phyloP scores from a whole-genome alignment of 2,329 filamentous ascomycete species.

The Trichoderma koningiopsis region DNA sequence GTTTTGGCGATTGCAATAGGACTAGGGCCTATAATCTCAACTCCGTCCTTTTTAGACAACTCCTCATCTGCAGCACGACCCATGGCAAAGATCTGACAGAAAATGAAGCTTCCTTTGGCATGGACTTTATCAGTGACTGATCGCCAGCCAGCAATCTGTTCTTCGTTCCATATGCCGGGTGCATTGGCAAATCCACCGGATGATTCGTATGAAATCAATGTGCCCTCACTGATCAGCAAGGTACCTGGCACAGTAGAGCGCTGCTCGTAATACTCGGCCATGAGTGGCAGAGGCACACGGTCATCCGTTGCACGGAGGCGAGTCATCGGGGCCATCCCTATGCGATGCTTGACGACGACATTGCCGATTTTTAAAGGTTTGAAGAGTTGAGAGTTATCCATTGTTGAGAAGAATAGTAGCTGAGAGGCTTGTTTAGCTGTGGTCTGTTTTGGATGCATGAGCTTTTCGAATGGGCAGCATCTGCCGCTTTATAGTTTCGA shows the following conservation, averaged over 20 bases:
- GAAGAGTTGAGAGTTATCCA: background rate
- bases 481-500: background rate
- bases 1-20: slow-evolving; percentile 51
- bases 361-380: background rate
- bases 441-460: background rate
- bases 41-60: background rate
- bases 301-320: background rate
- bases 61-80: slow-evolving; percentile 49
- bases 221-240: slow-evolving; percentile 51
- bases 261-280: slow-evolving; percentile 49
- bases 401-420: background rate
- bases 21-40: background rate
- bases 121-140: slow-evolving; percentile 65
- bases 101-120: slow-evolving; percentile 62
- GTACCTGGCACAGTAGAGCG: slow-evolving; percentile 46
- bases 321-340: background rate
- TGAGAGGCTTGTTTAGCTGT: background rate
- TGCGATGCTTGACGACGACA: background rate
- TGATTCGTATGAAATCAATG: slow-evolving; percentile 42
- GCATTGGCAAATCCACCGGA: slow-evolving; percentile 39
- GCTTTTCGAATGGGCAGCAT: background rate
- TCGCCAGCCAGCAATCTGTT: slow-evolving; percentile 63
- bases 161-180: slow-evolving; percentile 59
- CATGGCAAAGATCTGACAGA: slow-evolving; percentile 65
- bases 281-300: slow-evolving; percentile 22